Percentiles rank a stretch among this genome's conserved stretches.
Conservation (phyloP, 169 alveolate species). For the Eimeria maxima region DNA sequence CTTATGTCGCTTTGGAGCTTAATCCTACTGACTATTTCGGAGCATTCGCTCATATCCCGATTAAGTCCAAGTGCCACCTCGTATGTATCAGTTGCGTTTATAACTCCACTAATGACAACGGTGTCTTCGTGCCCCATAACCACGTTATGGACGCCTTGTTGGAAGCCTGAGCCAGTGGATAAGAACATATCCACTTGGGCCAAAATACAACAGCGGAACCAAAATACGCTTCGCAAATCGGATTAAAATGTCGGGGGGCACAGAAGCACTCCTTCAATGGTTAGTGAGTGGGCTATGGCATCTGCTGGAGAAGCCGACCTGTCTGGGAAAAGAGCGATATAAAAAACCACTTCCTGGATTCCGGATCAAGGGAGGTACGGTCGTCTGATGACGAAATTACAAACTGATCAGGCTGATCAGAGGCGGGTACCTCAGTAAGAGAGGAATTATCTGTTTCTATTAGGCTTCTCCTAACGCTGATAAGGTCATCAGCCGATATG, state of each 20-base stretch:
- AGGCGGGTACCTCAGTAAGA: not conserved
- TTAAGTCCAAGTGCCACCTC: conserved; percentile 64
- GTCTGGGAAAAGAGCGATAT: conserved; percentile 58
- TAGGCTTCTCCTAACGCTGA: not conserved
- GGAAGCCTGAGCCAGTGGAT: conserved; percentile 46
- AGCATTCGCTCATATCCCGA: conserved; percentile 64
- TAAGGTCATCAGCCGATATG: conserved; percentile 17
- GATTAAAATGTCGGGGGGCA: not conserved
- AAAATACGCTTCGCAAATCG: not conserved
- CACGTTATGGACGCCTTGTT: conserved; percentile 71
- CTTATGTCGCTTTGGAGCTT: conserved; percentile 6
- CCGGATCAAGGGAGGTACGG: not conserved
- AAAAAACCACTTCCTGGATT: conserved; percentile 50
- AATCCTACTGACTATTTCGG: not conserved
- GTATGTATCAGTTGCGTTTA: conserved; percentile 72
- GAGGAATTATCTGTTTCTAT: not conserved
- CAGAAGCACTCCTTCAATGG: not conserved
- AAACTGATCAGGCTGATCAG: conserved; percentile 4
- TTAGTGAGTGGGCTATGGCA: not conserved
- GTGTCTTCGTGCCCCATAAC: conserved; percentile 71
- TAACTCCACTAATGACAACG: conserved; percentile 54
- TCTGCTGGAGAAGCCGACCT: not conserved
- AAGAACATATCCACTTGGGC: not conserved
- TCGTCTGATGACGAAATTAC: not conserved
- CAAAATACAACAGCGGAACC: not conserved